Evolutionary conservation across 2,329 filamentous ascomycete species (phyloP), one percentile per base, ranked within the genome.

Genomic region (Dothideomycetes sp.): DNA sequence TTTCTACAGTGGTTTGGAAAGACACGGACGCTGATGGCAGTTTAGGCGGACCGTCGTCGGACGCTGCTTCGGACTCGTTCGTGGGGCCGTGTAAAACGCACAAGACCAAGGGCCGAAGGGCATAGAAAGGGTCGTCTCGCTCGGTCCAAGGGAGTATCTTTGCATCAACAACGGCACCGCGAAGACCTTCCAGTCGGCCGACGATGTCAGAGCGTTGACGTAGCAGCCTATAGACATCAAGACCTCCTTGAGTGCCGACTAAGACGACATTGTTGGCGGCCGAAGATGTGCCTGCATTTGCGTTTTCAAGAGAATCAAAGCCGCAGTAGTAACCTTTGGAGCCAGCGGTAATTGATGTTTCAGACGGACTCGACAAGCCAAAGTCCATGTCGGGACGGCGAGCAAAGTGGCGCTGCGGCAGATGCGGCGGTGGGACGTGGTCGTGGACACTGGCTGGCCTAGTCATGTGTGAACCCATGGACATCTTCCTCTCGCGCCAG

Each of bases 1-100:
- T 68, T 50, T 95, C 86, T 4, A 94, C 85, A 0, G 81, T 81
- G 0, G 88, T 95, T 59, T 94, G 87, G 53, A 89, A 93, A 14
- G 47, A 47, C 14, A 51, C 44, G 3, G 49, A 46, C n/a, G 55
- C 49, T 14, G 57, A 57, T 7, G 22, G 12, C 7, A 12, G 22
- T 7, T 27, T 12, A 12, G 12, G 22, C 22, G 22, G 22, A 27
- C 22, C 22, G 22, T 27, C 22, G 10, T 60, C 58, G 4, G 53
- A 54, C 8, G 55, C 49, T 9, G 54, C 55, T 31, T 63, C 61
- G 27, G 53, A 56, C 4, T 45, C 72, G 30, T 79, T 49, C 16
- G 79, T 71, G 1, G 84, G 84, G 0, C 87, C 87, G 59, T 94
- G 86, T 3, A 94, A 56, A 12, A 87, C 76, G 14, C 94, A 70